Conservation (phyloP, 352 stramenopile species). For the Pythium sukuiense region DNA sequence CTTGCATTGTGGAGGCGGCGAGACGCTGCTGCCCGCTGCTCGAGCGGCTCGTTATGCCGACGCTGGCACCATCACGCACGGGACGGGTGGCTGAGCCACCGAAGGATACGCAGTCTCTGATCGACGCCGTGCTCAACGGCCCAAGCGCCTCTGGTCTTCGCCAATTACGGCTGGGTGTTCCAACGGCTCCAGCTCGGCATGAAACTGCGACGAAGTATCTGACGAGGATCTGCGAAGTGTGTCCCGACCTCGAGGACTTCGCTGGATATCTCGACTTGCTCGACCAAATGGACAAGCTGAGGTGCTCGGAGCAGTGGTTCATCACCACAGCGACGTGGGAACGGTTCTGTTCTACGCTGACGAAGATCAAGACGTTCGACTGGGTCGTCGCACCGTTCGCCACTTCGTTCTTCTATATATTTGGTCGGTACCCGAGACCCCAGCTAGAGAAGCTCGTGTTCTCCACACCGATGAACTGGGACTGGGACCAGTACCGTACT, state of each 20-base stretch:
- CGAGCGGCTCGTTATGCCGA: constrained; percentile 9
- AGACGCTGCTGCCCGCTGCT: constrained; percentile 7
- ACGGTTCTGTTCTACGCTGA: constrained; percentile 6
- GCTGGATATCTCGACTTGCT: constrained; percentile 6
- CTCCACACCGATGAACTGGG: constrained; percentile 21
- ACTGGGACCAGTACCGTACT: constrained; percentile 18
- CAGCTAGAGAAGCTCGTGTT: constrained; percentile 15
- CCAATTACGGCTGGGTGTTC: not conserved
- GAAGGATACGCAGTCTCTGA: constrained; percentile 5
- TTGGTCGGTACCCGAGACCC: constrained; percentile 20
- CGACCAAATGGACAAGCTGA: constrained; percentile 11
- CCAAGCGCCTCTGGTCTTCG: not conserved
- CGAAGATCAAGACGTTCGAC: constrained; percentile 17
- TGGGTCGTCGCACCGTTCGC: constrained; percentile 23
- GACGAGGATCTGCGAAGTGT: constrained; percentile 10
- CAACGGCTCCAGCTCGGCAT: not conserved
- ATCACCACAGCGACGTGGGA: constrained; percentile 17
- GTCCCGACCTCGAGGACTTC: constrained; percentile 10
- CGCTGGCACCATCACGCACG: not conserved
- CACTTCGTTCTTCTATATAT: constrained; percentile 24
- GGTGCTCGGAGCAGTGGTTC: constrained; percentile 18
- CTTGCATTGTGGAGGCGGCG: constrained; percentile 2
- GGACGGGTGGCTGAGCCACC: constrained; percentile 1
- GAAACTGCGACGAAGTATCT: constrained; percentile 5
- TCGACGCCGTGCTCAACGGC: constrained; percentile 4